Evolutionary conservation across 441 rosid species (phyloP).

Genomic region (Rhodomyrtus psidioides): DNA sequence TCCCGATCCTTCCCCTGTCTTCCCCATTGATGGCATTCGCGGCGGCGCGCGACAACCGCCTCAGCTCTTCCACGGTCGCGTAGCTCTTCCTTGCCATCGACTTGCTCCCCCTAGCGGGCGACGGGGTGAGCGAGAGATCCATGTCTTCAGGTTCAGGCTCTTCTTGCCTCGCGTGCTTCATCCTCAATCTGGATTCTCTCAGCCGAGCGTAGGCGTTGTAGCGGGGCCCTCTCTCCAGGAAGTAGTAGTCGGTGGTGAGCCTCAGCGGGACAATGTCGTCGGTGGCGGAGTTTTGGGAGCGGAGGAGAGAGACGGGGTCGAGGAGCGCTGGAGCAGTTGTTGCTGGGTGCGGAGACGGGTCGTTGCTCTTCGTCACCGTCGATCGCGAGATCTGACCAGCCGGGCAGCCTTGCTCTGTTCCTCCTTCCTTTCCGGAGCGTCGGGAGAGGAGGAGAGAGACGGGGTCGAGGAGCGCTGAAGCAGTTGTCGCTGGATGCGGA

Average conservation of each 20-base stretch:
- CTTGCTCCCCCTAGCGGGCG: slow-evolving; percentile 47
- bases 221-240: slow-evolving; percentile 71
- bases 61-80: slow-evolving; percentile 54
- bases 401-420: too few species aligned
- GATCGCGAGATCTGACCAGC: too few species aligned
- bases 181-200: slow-evolving; percentile 52
- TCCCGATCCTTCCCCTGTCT: slow-evolving; percentile 16
- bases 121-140: slow-evolving; percentile 22
- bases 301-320: slow-evolving; percentile 53
- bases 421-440: too few species aligned
- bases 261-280: slow-evolving; percentile 29
- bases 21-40: slow-evolving; percentile 48
- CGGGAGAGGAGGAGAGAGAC: too few species aligned
- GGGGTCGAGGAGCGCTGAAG: too few species aligned
- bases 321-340: slow-evolving; percentile 6
- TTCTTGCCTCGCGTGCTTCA: slow-evolving; percentile 17
- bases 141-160: slow-evolving; percentile 14
- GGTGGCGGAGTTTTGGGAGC: slow-evolving; percentile 35
- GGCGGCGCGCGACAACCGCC: slow-evolving; percentile 47
- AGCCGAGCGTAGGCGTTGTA: slow-evolving; percentile 58
- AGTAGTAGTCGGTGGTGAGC: slow-evolving; percentile 31
- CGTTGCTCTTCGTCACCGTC: too few species aligned
- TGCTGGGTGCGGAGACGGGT: too few species aligned
- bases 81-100: slow-evolving; percentile 73
- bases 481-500: too few species aligned